Percentiles rank a stretch among this genome's conserved stretches.
These are phyloP conservation scores for Penicillium brevicompactum DNA, from an alignment of 2,329 filamentous ascomycete species.

Conservation along the genomic window DNA sequence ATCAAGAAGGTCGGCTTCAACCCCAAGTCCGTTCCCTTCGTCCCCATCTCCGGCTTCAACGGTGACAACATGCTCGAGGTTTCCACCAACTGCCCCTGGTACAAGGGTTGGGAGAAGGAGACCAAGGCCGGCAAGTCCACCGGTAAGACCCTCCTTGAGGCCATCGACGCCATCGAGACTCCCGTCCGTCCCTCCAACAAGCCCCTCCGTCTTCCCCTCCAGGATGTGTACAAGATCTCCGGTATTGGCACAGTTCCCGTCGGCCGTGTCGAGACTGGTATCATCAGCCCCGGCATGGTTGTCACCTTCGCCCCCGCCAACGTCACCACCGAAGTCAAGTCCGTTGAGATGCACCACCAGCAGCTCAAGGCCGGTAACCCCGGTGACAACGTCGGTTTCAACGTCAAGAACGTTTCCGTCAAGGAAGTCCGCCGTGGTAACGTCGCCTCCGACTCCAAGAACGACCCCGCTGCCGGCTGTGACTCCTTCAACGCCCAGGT, in stretches of 20 bases:
- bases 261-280: constrained; percentile 99
- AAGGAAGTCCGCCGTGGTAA: constrained; percentile 99
- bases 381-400: constrained; percentile 99
- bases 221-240: constrained; percentile 99
- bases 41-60: constrained; percentile 99
- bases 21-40: constrained; percentile 97
- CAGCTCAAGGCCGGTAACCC: constrained; percentile 92
- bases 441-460: constrained; percentile 99
- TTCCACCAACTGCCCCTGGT: constrained; percentile 97
- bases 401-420: constrained; percentile 99
- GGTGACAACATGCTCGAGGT: constrained; percentile 98
- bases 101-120: constrained; percentile 99
- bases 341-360: constrained; percentile 99
- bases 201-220: constrained; percentile 99
- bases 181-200: constrained; percentile 95
- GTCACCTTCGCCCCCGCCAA: constrained; percentile 98
- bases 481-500: constrained; percentile 99
- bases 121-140: constrained; percentile 80
- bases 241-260: constrained; percentile 99
- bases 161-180: constrained; percentile 93
- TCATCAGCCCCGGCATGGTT: constrained; percentile 80
- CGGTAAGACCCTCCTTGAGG: constrained; percentile 98
- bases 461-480: constrained; percentile 86
- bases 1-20: constrained; percentile 99
- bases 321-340: constrained; percentile 99